Base-by-base conservation (phyloP, 805 yeast species). In the Diddensiella transvaalensis region DNA sequence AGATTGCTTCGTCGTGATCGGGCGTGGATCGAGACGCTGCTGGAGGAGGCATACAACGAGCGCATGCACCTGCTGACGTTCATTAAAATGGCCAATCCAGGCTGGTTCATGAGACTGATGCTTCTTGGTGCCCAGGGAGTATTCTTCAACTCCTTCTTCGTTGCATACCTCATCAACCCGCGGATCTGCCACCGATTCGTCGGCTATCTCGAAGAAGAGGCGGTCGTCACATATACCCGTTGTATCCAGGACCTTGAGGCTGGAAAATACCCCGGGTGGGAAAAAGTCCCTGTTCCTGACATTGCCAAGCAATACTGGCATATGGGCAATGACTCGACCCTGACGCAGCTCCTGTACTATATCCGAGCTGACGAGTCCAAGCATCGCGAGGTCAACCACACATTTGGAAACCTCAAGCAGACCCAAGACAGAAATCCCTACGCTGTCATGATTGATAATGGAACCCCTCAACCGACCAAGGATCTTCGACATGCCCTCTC, bases 331-430 rank as follows among this genome's bases (percentile, higher is more conserved):
- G 60, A 78, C 21, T 71, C 83, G 22, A 67, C 78, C 2, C 76
- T 83, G 65, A 70, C 71, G 50, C 87, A 83, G 53, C 71, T 84
- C 60, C 69, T 84, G 41, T 71, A 74, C 50, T 74, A 80, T 55
- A 70, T 84, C 21, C 74, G 89, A 53, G 90, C 90, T 1, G 90
- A 83, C 59, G 90, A 83, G 64, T 83, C 87, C 36, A 83, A 83
- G 62, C 89, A 83, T 61, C 74, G 90, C 64, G 90, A 84, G 60
- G 89, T 84, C 23, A 84, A 83, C 66, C 90, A 83, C 59, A 84
- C 89, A 0, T 74, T 83, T 59, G 89, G 86, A 11, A 83, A 83
- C 58, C 72, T 83, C 56, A 62, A 71, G 46, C 79, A 72, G 53
- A 60, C 61, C 38, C 44, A 41, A 1, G 88, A 84, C 61, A 73